Conservation (phyloP, 768 basidiomycete genomes). For the Naganishia randhawae region DNA sequence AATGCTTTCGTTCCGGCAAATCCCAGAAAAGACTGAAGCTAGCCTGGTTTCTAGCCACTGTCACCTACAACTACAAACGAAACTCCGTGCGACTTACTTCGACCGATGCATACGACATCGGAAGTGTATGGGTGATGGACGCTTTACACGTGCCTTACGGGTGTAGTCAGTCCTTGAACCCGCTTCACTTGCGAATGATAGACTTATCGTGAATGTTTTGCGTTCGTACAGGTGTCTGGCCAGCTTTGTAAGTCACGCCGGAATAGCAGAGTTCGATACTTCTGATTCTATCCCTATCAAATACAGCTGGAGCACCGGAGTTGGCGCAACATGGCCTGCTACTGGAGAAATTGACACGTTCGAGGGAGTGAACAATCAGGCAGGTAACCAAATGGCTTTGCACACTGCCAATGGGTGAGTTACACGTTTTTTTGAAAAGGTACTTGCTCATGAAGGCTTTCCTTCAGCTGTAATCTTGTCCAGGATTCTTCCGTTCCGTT, state of each 20-base stretch:
- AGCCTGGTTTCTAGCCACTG: slow-evolving; percentile 22
- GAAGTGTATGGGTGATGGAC: slow-evolving; percentile 65
- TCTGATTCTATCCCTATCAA: neutral
- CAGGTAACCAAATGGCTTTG: slow-evolving; percentile 53
- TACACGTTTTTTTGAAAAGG: neutral
- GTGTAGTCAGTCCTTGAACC: slow-evolving; percentile 22
- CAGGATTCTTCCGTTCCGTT: slow-evolving; percentile 33
- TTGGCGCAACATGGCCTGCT: slow-evolving; percentile 30
- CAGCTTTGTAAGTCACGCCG: slow-evolving; percentile 38
- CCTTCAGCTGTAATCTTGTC: slow-evolving; percentile 50
- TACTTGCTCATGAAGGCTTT: neutral
- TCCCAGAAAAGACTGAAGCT: neutral
- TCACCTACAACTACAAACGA: slow-evolving; percentile 58
- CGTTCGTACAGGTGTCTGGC: slow-evolving; percentile 31
- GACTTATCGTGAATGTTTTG: neutral
- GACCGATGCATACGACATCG: slow-evolving; percentile 59
- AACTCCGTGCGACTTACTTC: slow-evolving; percentile 66
- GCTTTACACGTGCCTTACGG: slow-evolving; percentile 65
- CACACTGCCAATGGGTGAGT: slow-evolving; percentile 39
- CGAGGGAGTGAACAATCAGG: slow-evolving; percentile 53
- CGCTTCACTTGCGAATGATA: neutral
- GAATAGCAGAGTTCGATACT: slow-evolving; percentile 40
- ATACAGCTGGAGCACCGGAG: slow-evolving; percentile 25
- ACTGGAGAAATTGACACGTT: slow-evolving; percentile 49
- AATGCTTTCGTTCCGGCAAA: neutral